A percentile compares a stretch with the other conserved stretches of the same genome.
These are phyloP conservation scores for Elsinoe arachidis DNA, from an alignment of 2,329 filamentous ascomycete species.

Conservation along the genomic window DNA sequence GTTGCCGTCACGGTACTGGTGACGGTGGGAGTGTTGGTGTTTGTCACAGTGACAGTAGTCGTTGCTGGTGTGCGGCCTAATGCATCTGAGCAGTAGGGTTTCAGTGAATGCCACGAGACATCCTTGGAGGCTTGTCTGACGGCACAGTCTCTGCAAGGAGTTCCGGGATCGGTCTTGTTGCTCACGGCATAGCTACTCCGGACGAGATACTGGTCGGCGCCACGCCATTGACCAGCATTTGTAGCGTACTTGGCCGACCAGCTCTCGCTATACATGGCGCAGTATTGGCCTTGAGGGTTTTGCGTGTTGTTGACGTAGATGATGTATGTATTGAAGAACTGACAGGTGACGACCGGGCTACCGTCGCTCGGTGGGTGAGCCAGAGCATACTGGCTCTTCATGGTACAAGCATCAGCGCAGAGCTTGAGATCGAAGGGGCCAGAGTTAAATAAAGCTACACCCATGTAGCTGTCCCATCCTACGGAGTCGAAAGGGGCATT, in stretches of 20 bases:
- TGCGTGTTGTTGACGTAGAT: conserved; percentile 18
- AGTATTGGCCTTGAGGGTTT: conserved; percentile 23
- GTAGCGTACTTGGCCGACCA: conserved; percentile 19
- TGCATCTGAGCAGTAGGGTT: conserved; percentile 17
- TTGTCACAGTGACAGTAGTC: conserved; percentile 11
- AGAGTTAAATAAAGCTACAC: conserved; percentile 22
- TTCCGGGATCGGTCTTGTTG: conserved; percentile 15
- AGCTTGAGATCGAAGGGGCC: conserved; percentile 26
- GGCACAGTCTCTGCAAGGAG: conserved; percentile 14
- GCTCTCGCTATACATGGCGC: conserved; percentile 20
- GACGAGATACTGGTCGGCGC: conserved; percentile 17
- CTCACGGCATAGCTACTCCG: conserved; percentile 16
- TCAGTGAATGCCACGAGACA: conserved; percentile 15
- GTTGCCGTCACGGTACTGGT: conserved; percentile 8
- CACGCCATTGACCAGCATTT: conserved; percentile 17
- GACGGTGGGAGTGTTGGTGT: conserved; percentile 7
- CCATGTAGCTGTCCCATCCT: conserved; percentile 23
- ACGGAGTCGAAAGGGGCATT: conserved; percentile 22
- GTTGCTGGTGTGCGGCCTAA: conserved; percentile 14
- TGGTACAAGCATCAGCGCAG: conserved; percentile 24
- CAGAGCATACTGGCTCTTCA: conserved; percentile 18
- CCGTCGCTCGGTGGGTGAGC: conserved; percentile 16
- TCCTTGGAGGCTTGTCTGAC: conserved; percentile 18
- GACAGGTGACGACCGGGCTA: conserved; percentile 19
- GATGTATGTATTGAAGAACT: conserved; percentile 21